Evolutionary conservation across 305 asterid genomes (phyloP), one percentile per base, ranked within the genome.

Genomic region (Fraxinus baroniana): DNA sequence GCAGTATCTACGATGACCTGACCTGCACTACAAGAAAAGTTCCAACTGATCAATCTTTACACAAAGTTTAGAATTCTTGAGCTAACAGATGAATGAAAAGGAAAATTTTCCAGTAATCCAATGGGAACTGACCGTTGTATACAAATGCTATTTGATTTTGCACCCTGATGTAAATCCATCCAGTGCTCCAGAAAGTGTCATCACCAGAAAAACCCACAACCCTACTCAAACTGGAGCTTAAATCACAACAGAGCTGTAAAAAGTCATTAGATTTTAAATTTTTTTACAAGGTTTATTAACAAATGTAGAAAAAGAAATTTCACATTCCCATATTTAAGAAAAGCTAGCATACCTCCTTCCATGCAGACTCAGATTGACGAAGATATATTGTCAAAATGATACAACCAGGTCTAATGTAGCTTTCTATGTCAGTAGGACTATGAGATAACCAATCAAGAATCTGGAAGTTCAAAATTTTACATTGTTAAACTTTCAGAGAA

Each of bases 331-430:
- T n/a, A n/a, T 9, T 57, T 24, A 74, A 72, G 83, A 84, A 35
- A 35, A 32, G n/a, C 20, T 17, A 30, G 73, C 83, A 80, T 85
- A 94, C 98, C 97, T 93, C 97, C 76, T 94, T 97, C 98, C 98
- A 94, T 44, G 86, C 85, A 46, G 92, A 84, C 82, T 92, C 94
- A 4, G 92, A 76, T 49, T 85, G 90, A 77, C 90, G 91, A 86
- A 92, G 93, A 86, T 93, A 93, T 83, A 94, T 68, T 7, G 98
- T 94, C 82, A 94, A 85, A 82, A 92, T 84, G 84, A 94, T 84
- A 82, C 98, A 94, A 82, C 98, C 98, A 39, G 97, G 98, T 79
- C 93, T 89, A 79, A 92, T 92, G 86, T 94, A 94, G 94, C 98
- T 91, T 82, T 94, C 98, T 79, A 94, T 92, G 87, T 92, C 98